phyloP scores from a whole-genome alignment of 495 filamentous ascomycete genomes.

The Polyplosphaeria fusca region DNA sequence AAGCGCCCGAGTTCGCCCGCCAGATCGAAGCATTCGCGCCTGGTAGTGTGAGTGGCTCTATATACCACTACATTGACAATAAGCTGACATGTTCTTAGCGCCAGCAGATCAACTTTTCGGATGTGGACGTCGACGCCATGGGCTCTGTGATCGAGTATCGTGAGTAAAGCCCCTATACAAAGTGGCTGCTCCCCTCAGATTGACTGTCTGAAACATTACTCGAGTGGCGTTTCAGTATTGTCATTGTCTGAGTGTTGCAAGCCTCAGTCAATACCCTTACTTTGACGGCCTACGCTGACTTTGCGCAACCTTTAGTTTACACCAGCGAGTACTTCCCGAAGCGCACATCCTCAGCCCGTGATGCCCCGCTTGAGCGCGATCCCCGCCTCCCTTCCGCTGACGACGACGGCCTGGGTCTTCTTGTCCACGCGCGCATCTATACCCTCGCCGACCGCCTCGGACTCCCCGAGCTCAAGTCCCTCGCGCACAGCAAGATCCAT shows the following conservation, averaged over 20 bases:
- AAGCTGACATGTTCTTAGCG: conserved; percentile 39
- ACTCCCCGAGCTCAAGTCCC: conserved; percentile 65
- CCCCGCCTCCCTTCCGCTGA: conserved; percentile 59
- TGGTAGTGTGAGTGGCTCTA: conserved; percentile 37
- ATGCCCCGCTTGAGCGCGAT: conserved; percentile 54
- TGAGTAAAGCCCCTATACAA: too few species aligned
- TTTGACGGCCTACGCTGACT: too few species aligned
- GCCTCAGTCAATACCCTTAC: too few species aligned
- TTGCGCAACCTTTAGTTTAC: too few species aligned
- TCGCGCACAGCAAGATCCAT: conserved; percentile 86
- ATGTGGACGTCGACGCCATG: conserved; percentile 75
- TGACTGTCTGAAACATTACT: too few species aligned
- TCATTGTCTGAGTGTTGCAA: too few species aligned
- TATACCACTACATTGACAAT: neutral
- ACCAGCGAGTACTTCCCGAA: conserved; percentile 83
- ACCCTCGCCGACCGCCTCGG: conserved; percentile 80
- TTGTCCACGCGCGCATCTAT: conserved; percentile 85
- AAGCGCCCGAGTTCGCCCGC: conserved; percentile 71
- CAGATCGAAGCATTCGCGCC: conserved; percentile 54
- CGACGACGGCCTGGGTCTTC: conserved; percentile 68
- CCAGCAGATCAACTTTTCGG: conserved; percentile 64
- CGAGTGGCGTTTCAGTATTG: too few species aligned
- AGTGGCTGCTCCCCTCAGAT: too few species aligned
- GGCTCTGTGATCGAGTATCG: conserved; percentile 86
- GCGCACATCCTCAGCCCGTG: conserved; percentile 52